These are phyloP conservation scores for Zygosaccharomyces sapae DNA, from an alignment of 1,139 yeast species.

Conservation along the genomic window DNA sequence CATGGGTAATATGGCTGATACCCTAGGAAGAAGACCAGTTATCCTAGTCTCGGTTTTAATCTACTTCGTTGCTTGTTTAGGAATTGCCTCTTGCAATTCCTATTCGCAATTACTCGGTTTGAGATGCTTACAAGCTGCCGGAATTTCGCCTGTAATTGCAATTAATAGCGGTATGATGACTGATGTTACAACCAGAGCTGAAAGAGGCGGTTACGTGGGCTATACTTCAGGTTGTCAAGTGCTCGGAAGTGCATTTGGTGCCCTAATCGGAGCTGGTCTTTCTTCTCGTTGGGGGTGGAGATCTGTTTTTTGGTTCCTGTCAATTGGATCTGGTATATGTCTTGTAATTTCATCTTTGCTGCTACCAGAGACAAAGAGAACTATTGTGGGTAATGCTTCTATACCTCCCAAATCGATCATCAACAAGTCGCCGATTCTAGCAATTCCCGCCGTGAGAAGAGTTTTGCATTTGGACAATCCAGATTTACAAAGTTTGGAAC, in stretches of 20 bases:
- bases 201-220: constrained; percentile 65
- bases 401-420: constrained; percentile 40
- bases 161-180: constrained; percentile 63
- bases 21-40: constrained; percentile 65
- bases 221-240: constrained; percentile 59
- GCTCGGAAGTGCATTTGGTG: constrained; percentile 72
- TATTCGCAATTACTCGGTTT: constrained; percentile 36
- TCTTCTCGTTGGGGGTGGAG: constrained; percentile 64
- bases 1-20: constrained; percentile 62
- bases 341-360: constrained; percentile 39
- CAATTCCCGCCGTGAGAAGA: constrained; percentile 22
- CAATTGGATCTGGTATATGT: constrained; percentile 52
- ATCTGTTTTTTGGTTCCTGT: constrained; percentile 70
- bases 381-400: constrained; percentile 65
- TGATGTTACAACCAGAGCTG: constrained; percentile 56
- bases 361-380: constrained; percentile 70
- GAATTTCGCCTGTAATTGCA: constrained; percentile 67
- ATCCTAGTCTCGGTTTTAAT: constrained; percentile 35
- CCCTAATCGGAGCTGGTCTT: constrained; percentile 66
- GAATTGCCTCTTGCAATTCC: constrained; percentile 45
- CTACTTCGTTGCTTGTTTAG: constrained; percentile 41
- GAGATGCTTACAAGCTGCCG: constrained; percentile 65
- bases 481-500: constrained; percentile 31
- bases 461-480: constrained; percentile 35
- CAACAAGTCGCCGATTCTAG: constrained; percentile 42